These are phyloP conservation scores for Tylopilus sp. DNA, from an alignment of 768 basidiomycete genomes.

Conservation along the genomic window DNA sequence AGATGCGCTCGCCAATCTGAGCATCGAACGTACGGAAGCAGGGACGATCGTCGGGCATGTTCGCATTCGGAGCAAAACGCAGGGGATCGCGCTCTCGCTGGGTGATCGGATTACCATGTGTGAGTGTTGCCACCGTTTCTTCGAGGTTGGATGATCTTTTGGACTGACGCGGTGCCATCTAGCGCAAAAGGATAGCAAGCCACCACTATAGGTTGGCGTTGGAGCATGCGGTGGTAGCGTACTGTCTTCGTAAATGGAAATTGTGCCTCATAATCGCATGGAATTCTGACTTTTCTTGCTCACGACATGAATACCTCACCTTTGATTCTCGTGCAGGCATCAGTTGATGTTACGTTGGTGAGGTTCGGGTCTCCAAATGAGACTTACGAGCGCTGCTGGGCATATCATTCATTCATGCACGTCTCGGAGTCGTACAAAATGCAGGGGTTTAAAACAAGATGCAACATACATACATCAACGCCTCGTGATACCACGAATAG, in stretches of 20 bases:
- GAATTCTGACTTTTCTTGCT: not conserved
- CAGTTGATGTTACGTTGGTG: no score
- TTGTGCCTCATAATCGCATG: not conserved
- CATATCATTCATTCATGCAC: no score
- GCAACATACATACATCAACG: no score
- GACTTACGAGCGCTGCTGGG: no score
- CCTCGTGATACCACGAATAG: no score
- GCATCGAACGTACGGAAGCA: slow-evolving; percentile 80
- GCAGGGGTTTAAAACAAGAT: no score
- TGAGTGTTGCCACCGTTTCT: slow-evolving; percentile 23
- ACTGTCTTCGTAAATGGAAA: not conserved
- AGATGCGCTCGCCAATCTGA: slow-evolving; percentile 93
- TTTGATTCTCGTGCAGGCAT: not conserved
- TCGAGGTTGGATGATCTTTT: not conserved
- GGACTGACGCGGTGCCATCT: not conserved
- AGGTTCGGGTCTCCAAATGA: no score
- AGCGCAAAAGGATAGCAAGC: slow-evolving; percentile 45
- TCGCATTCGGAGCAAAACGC: slow-evolving; percentile 94
- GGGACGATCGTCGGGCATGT: slow-evolving; percentile 90
- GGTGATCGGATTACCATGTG: slow-evolving; percentile 84
- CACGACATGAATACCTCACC: not conserved
- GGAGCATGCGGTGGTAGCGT: not conserved
- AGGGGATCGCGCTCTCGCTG: slow-evolving; percentile 91
- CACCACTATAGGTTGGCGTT: slow-evolving; percentile 14
- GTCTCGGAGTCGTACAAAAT: no score